Percentiles rank a stretch among this genome's conserved stretches.
Conservation (phyloP, 2,329 filamentous ascomycete species). For the Colletotrichum viniferum region DNA sequence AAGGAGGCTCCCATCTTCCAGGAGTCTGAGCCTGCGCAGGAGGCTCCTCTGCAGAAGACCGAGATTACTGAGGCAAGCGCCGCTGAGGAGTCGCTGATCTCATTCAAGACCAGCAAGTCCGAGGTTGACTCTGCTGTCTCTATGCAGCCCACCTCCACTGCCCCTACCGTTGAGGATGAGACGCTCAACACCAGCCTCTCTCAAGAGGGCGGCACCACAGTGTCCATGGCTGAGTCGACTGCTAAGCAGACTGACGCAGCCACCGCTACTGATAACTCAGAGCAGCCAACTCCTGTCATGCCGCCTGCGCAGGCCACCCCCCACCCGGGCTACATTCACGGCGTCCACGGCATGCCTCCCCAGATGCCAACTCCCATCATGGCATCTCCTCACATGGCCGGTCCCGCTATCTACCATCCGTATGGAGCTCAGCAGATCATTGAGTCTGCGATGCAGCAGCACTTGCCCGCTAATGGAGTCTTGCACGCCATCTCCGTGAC, state of each 20-base stretch:
- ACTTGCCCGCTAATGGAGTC: not conserved
- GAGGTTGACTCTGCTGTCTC: not conserved
- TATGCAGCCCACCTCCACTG: not conserved
- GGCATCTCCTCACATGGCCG: not conserved
- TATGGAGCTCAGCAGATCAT: not conserved
- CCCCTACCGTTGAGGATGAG: not conserved
- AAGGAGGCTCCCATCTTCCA: not conserved
- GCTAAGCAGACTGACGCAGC: not conserved
- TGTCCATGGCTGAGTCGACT: not conserved
- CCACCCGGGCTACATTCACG: not conserved
- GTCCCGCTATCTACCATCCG: not conserved
- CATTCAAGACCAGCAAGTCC: not conserved
- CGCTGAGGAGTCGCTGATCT: not conserved
- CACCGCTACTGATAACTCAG: not conserved
- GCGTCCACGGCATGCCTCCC: not conserved
- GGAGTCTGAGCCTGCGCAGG: not conserved
- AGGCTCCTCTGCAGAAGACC: not conserved
- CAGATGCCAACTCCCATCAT: not conserved
- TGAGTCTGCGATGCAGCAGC: not conserved
- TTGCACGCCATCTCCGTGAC: slow-evolving; percentile 6
- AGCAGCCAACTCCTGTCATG: not conserved
- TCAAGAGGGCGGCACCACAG: not conserved
- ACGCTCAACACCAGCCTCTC: not conserved
- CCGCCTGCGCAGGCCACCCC: not conserved
- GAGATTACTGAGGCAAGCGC: not conserved